phyloP scores from a whole-genome alignment of 2,329 filamentous ascomycete species.

The Emydomyces testavorans region DNA sequence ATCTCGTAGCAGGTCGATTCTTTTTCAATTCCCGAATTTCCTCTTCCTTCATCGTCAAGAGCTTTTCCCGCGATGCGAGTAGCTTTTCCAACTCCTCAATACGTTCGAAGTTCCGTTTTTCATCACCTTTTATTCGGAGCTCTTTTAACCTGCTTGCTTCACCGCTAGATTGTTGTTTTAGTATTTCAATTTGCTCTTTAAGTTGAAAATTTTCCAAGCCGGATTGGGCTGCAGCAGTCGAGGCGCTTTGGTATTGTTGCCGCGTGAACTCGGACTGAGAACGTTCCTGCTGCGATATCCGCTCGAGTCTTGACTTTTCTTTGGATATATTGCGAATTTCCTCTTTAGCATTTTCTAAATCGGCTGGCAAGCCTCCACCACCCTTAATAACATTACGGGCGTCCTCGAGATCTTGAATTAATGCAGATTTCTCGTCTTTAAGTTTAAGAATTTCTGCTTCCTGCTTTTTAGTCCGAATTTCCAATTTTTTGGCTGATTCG shows the following conservation, averaged over 20 bases:
- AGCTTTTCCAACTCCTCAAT: slow-evolving; percentile 31
- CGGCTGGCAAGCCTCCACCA: slow-evolving; percentile 31
- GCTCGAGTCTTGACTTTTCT: slow-evolving; percentile 27
- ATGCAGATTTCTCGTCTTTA: slow-evolving; percentile 31
- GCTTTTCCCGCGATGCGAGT: slow-evolving; percentile 28
- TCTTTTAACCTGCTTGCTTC: slow-evolving; percentile 31
- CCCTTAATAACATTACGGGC: slow-evolving; percentile 32
- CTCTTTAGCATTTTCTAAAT: slow-evolving; percentile 33
- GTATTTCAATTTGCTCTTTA: slow-evolving; percentile 27
- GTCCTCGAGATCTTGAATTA: slow-evolving; percentile 31
- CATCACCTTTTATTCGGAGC: slow-evolving; percentile 27
- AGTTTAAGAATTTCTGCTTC: slow-evolving; percentile 31
- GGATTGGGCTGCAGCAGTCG: slow-evolving; percentile 34
- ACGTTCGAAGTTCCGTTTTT: slow-evolving; percentile 27
- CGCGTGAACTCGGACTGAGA: slow-evolving; percentile 38
- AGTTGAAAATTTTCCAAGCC: slow-evolving; percentile 30
- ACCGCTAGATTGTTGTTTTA: slow-evolving; percentile 29
- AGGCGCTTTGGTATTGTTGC: slow-evolving; percentile 38
- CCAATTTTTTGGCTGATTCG: slow-evolving; percentile 23
- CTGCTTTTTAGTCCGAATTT: slow-evolving; percentile 25
- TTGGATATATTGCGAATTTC: slow-evolving; percentile 30
- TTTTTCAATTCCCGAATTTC: slow-evolving; percentile 36
- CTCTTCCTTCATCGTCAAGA: slow-evolving; percentile 35
- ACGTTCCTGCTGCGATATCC: slow-evolving; percentile 32
- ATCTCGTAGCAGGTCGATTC: slow-evolving; percentile 34